phyloP scores from a whole-genome alignment of 2,329 filamentous ascomycete species.

The Xylariaceae sp. region DNA sequence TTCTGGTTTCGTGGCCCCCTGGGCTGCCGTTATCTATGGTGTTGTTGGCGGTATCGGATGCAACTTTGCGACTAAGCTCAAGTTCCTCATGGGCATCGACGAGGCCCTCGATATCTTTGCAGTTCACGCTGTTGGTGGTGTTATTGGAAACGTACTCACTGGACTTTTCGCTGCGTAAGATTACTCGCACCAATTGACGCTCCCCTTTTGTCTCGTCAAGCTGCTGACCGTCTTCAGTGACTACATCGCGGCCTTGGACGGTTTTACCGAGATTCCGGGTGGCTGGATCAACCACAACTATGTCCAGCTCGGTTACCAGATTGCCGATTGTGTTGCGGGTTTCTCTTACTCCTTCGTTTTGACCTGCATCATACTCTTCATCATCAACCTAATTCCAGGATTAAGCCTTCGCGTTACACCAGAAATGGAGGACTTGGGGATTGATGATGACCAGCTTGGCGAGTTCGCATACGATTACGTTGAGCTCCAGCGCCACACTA shows the following conservation, averaged over 20 bases:
- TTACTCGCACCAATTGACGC: not conserved
- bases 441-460: slow-evolving; percentile 76
- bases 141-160: slow-evolving; percentile 78
- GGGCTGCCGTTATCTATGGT: slow-evolving; percentile 62
- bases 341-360: slow-evolving; percentile 69
- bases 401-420: slow-evolving; percentile 68
- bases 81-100: slow-evolving; percentile 73
- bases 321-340: slow-evolving; percentile 67
- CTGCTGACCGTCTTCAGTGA: slow-evolving; percentile 44
- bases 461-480: slow-evolving; percentile 87
- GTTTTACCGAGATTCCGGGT: slow-evolving; percentile 59
- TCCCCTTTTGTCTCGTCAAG: not conserved
- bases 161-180: slow-evolving; percentile 73
- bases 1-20: slow-evolving; percentile 76
- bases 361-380: slow-evolving; percentile 69
- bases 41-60: slow-evolving; percentile 65
- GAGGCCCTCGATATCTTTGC: slow-evolving; percentile 91
- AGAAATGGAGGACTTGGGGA: slow-evolving; percentile 69
- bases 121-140: slow-evolving; percentile 83
- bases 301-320: slow-evolving; percentile 71
- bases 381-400: slow-evolving; percentile 72
- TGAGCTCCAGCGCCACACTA: slow-evolving; percentile 68
- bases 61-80: slow-evolving; percentile 88
- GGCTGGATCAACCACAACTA: slow-evolving; percentile 75
- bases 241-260: slow-evolving; percentile 75